phyloP scores from a whole-genome alignment of 345 rosid species.

The Citrus maxima region DNA sequence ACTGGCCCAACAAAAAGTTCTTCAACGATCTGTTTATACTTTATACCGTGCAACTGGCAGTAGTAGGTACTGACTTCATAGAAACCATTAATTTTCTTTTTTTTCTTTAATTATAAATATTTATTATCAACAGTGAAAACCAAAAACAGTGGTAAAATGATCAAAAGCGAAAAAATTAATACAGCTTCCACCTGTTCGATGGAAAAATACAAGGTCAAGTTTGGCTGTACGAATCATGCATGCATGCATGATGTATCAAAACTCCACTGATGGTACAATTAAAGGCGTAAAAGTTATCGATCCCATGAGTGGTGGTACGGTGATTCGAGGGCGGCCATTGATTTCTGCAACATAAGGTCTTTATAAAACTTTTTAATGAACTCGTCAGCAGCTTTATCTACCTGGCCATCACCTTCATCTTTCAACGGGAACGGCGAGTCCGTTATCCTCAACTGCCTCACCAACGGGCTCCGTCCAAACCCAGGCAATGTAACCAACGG shows the following conservation, averaged over 20 bases:
- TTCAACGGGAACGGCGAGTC: constrained; percentile 79
- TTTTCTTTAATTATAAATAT: not conserved
- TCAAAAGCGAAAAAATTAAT: not conserved
- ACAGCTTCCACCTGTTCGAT: not conserved
- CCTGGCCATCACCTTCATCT: constrained; percentile 49
- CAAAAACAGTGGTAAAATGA: not conserved
- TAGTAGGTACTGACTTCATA: not conserved
- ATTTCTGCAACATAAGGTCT: constrained; percentile 57
- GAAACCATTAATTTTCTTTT: not conserved
- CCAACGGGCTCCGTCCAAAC: constrained; percentile 65
- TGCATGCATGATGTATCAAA: not conserved
- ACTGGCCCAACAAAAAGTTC: not conserved
- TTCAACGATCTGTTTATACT: not conserved
- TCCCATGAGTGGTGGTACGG: constrained; percentile 50
- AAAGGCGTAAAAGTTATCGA: constrained; percentile 20
- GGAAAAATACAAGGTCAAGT: no score
- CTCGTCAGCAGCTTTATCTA: constrained; percentile 86
- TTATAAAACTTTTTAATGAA: constrained; percentile 76
- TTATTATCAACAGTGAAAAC: constrained; percentile 1
- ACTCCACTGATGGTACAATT: not conserved
- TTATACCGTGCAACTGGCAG: not conserved
- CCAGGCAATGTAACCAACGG: constrained; percentile 46
- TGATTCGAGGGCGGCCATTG: constrained; percentile 39
- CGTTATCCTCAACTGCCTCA: constrained; percentile 60
- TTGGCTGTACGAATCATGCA: no score